A percentile compares a stretch with the other conserved stretches of the same genome.
Conservation (phyloP, 208 protist genomes). For the Acanthamoeba lenticulata region DNA sequence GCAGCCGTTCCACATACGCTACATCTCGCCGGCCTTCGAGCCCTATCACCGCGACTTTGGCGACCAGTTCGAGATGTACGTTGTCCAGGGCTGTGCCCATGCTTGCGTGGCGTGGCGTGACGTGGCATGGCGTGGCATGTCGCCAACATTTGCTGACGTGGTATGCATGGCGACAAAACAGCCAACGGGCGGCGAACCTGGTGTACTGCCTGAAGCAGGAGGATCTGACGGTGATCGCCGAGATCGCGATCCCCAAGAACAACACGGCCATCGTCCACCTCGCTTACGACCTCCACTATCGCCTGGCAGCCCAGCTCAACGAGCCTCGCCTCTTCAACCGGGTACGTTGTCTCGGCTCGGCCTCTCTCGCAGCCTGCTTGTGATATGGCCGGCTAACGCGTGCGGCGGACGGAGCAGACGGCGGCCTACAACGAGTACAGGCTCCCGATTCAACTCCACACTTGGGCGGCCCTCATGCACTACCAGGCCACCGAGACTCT, state of each 20-base stretch:
- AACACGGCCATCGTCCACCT: background rate
- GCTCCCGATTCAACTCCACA: background rate
- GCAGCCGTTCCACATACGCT: background rate
- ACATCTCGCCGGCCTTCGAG: background rate
- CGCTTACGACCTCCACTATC: background rate
- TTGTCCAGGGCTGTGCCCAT: background rate
- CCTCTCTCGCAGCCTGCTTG: background rate
- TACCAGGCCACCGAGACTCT: background rate
- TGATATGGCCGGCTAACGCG: background rate
- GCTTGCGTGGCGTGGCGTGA: too few species aligned
- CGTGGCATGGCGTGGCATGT: too few species aligned
- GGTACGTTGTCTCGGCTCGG: background rate
- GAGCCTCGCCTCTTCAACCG: background rate
- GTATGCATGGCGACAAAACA: background rate
- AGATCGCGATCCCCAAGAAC: background rate
- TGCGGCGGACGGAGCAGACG: background rate
- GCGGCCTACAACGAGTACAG: background rate
- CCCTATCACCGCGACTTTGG: background rate
- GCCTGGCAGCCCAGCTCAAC: background rate
- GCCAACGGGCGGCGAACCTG: background rate
- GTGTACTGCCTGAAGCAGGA: constrained; percentile 29
- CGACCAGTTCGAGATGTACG: constrained; percentile 1
- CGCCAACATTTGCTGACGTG: background rate
- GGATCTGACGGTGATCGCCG: background rate
- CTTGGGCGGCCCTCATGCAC: background rate